Percentiles rank a stretch among this genome's conserved stretches.
These are phyloP conservation scores for Sinapis alba DNA, from an alignment of 441 rosid species.

Conservation along the genomic window DNA sequence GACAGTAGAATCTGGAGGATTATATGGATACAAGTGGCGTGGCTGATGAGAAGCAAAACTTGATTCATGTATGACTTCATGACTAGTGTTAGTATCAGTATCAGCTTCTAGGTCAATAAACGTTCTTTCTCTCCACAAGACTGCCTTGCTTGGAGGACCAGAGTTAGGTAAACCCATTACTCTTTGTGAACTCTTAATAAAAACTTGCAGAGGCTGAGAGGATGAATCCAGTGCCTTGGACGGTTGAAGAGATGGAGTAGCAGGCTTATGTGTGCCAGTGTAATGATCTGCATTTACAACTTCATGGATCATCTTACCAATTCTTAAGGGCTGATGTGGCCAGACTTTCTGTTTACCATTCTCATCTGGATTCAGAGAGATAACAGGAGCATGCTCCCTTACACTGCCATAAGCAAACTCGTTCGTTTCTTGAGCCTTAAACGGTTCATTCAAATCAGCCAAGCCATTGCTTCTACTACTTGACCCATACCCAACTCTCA, in stretches of 20 bases:
- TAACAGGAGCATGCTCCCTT: conserved; percentile 44
- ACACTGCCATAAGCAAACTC: conserved; percentile 48
- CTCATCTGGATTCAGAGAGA: conserved; percentile 39
- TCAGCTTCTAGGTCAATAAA: conserved; percentile 51
- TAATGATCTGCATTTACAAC: conserved; percentile 34
- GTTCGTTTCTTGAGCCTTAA: conserved; percentile 59
- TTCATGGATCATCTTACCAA: conserved; percentile 53
- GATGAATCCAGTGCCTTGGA: conserved; percentile 30
- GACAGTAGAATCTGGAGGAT: conserved; percentile 48
- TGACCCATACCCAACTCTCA: conserved; percentile 44
- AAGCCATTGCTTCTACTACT: conserved; percentile 54
- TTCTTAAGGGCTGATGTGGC: conserved; percentile 46
- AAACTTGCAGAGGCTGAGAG: conserved; percentile 54
- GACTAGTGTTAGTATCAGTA: conserved; percentile 48
- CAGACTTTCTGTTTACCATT: conserved; percentile 48
- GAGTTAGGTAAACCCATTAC: conserved; percentile 43
- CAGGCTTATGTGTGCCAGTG: conserved; percentile 36
- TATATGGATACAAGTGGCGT: conserved; percentile 45
- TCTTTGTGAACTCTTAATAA: conserved; percentile 49
- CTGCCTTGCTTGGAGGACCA: conserved; percentile 60
- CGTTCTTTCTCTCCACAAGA: conserved; percentile 54
- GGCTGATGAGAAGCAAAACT: conserved; percentile 48
- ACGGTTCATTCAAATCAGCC: conserved; percentile 88
- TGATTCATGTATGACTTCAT: conserved; percentile 47
- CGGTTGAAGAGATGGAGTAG: conserved; percentile 34